These are phyloP conservation scores for Debaryomyces coudertii DNA, from an alignment of 1,139 yeast genomes.

Conservation along the genomic window DNA sequence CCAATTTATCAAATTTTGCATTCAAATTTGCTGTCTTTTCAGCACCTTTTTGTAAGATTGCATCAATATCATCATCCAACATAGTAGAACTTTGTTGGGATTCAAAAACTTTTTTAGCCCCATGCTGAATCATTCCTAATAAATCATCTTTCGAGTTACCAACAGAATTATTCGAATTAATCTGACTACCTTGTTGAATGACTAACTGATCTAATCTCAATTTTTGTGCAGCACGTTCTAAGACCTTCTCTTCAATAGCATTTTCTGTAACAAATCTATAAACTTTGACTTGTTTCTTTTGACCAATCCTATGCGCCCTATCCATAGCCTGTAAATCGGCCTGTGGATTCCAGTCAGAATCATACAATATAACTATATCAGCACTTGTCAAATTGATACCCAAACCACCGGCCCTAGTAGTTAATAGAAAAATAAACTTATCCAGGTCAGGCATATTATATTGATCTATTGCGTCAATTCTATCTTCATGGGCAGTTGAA, in stretches of 20 bases:
- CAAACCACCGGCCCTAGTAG: conserved; percentile 98
- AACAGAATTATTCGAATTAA: conserved; percentile 38
- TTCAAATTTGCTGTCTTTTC: conserved; percentile 77
- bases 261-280: conserved; percentile 91
- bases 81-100: conserved; percentile 39
- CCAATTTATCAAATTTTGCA: conserved; percentile 79
- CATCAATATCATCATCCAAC: conserved; percentile 78
- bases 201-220: conserved; percentile 90
- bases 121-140: conserved; percentile 94
- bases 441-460: conserved; percentile 81
- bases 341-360: conserved; percentile 99
- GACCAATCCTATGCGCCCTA: conserved; percentile 97
- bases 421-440: conserved; percentile 81
- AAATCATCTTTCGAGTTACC: conserved; percentile 77
- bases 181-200: conserved; percentile 86
- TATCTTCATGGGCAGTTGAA: conserved; percentile 89
- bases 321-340: conserved; percentile 99
- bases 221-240: conserved; percentile 95
- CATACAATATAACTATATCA: conserved; percentile 85
- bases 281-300: conserved; percentile 92
- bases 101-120: conserved; percentile 86
- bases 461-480: conserved; percentile 90
- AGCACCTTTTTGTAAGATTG: conserved; percentile 74
- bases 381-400: conserved; percentile 95
- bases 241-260: conserved; percentile 94